phyloP scores from a whole-genome alignment of 2,329 filamentous ascomycete genomes.

The Cryphonectria parasitica region DNA sequence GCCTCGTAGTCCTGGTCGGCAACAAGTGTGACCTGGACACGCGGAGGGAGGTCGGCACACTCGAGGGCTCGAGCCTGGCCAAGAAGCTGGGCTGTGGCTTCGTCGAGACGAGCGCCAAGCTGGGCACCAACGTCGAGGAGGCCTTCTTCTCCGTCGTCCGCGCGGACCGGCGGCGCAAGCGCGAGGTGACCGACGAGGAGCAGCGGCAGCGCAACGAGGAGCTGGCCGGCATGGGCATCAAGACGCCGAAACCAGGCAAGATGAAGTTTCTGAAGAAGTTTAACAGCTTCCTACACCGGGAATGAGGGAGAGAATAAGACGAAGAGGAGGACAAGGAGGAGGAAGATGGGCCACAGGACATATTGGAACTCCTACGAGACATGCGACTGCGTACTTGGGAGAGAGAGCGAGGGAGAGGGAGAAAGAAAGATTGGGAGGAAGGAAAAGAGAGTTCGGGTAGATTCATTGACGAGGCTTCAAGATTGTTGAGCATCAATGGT shows the following conservation, averaged over 20 bases:
- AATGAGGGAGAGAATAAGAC: background rate
- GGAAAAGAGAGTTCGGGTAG: background rate
- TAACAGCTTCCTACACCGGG: slow-evolving; percentile 13
- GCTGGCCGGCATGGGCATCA: slow-evolving; percentile 23
- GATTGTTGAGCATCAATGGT: background rate
- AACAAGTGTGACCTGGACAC: slow-evolving; percentile 29
- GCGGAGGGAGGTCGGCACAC: slow-evolving; percentile 26
- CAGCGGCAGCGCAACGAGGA: slow-evolving; percentile 25
- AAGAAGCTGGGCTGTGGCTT: slow-evolving; percentile 30
- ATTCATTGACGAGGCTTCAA: background rate
- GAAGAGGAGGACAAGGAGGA: background rate
- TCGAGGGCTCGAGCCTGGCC: slow-evolving; percentile 24
- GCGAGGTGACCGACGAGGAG: slow-evolving; percentile 18
- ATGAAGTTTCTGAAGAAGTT: slow-evolving; percentile 23
- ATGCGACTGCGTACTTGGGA: background rate
- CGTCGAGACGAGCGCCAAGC: slow-evolving; percentile 30
- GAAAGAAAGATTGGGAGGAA: too few relatives aligned
- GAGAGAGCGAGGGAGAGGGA: too few relatives aligned
- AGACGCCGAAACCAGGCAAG: slow-evolving; percentile 23
- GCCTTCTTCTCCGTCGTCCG: slow-evolving; percentile 29
- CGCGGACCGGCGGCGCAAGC: slow-evolving; percentile 26
- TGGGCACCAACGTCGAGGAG: slow-evolving; percentile 28
- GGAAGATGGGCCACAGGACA: background rate
- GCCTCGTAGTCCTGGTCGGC: slow-evolving; percentile 27
- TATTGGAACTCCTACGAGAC: background rate